A percentile compares a stretch with the other conserved stretches of the same genome.
phyloP scores from a whole-genome alignment of 371 early-diverging fungal genomes.

The Nosema granulosis region DNA sequence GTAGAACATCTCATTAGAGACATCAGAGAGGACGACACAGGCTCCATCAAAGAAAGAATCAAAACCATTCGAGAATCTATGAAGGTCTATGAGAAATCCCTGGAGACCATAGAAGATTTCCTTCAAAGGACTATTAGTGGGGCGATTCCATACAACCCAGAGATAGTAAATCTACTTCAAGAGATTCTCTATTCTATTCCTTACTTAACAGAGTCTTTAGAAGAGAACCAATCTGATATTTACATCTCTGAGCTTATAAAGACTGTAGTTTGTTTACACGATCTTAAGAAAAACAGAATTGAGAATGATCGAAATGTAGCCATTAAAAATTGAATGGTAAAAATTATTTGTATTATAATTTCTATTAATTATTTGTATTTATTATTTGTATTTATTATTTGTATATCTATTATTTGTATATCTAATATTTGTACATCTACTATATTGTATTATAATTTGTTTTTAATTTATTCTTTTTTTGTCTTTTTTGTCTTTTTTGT shows the following conservation, averaged over 20 bases:
- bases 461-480: neutral
- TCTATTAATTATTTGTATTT: too few relatives aligned
- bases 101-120: constrained; percentile 57
- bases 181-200: constrained; percentile 62
- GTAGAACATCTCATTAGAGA: constrained; percentile 96
- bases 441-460: neutral
- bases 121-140: constrained; percentile 44
- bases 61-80: constrained; percentile 55
- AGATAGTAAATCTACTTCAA: constrained; percentile 57
- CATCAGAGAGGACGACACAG: constrained; percentile 68
- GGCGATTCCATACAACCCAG: constrained; percentile 33
- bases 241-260: constrained; percentile 52
- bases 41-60: constrained; percentile 52
- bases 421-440: neutral
- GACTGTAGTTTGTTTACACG: constrained; percentile 42
- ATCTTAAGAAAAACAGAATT: constrained; percentile 40
- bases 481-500: neutral
- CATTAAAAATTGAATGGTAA: neutral
- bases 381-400: too few relatives aligned
- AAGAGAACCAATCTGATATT: constrained; percentile 25
- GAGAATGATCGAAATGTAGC: constrained; percentile 15
- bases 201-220: neutral
- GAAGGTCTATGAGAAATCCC: constrained; percentile 35
- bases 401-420: neutral
- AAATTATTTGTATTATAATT: neutral